phyloP scores from a whole-genome alignment of 805 yeast species.

The Myxozyma sirexii region DNA sequence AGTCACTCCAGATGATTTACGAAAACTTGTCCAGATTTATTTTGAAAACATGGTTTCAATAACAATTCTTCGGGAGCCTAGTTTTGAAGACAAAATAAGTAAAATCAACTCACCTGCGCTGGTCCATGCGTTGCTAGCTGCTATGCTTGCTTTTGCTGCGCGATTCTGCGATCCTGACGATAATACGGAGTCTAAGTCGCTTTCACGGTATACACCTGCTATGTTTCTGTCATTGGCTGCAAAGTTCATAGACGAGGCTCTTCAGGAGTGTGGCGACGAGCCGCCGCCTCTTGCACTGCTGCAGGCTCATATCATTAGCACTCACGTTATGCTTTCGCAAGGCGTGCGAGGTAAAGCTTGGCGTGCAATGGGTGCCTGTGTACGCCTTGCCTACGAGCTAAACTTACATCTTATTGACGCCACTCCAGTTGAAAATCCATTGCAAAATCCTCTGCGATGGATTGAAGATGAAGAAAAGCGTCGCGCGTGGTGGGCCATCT shows the following conservation, averaged over 20 bases:
- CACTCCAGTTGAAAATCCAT: neutral
- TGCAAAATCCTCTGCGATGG: neutral
- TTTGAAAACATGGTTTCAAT: neutral
- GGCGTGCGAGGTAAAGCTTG: constrained; percentile 1
- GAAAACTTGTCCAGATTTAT: neutral
- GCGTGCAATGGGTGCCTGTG: constrained; percentile 3
- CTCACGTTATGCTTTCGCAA: neutral
- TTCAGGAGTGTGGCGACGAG: neutral
- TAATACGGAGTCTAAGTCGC: neutral
- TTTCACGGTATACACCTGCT: neutral
- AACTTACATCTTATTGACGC: neutral
- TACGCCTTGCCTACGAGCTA: neutral
- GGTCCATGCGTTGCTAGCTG: neutral
- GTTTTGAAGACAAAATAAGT: neutral
- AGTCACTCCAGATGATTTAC: neutral
- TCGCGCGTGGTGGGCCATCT: neutral
- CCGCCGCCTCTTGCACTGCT: neutral
- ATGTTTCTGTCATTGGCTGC: neutral
- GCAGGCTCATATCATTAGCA: neutral
- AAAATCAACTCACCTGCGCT: neutral
- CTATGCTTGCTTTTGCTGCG: neutral
- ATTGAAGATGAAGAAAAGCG: constrained; percentile 1
- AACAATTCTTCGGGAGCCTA: neutral
- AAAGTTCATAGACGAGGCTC: neutral
- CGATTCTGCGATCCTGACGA: neutral